Percentiles rank a stretch among this genome's conserved stretches.
phyloP scores from a whole-genome alignment of 2,329 filamentous ascomycete species.

The Scedosporium aurantiacum region DNA sequence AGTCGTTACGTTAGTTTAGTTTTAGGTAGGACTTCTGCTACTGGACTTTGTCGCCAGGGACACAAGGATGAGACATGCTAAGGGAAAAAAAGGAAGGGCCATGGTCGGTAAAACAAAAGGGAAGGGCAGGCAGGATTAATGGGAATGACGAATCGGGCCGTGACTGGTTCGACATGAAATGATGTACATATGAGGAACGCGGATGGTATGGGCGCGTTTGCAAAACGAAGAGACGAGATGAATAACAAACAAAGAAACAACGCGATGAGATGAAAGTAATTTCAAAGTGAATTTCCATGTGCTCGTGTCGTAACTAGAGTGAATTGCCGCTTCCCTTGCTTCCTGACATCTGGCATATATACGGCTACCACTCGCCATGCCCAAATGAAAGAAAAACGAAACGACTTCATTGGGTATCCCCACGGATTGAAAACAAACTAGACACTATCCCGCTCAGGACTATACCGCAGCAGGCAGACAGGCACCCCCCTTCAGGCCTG shows the following conservation, averaged over 20 bases:
- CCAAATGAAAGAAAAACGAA: no score
- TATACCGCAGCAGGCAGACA: no score
- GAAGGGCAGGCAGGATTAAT: constrained; percentile 1
- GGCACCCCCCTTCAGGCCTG: background rate
- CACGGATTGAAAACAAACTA: no score
- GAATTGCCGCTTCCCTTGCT: no score
- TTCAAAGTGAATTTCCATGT: background rate
- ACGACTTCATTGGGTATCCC: no score
- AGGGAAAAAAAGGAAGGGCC: constrained; percentile 7
- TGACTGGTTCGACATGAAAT: background rate
- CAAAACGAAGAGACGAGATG: background rate
- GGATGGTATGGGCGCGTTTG: background rate
- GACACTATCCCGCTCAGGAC: no score
- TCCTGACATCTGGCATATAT: no score
- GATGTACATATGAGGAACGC: background rate
- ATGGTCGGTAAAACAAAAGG: constrained; percentile 5
- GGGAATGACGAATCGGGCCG: background rate
- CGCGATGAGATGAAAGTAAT: background rate
- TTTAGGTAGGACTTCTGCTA: background rate
- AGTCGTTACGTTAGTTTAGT: background rate
- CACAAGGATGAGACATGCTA: constrained; percentile 10
- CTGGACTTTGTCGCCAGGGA: constrained; percentile 12
- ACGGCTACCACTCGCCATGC: no score
- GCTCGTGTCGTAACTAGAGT: no score
- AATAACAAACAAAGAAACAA: background rate